Base-by-base conservation (phyloP, 148 eudicot species). In the Euryodendron excelsum region DNA sequence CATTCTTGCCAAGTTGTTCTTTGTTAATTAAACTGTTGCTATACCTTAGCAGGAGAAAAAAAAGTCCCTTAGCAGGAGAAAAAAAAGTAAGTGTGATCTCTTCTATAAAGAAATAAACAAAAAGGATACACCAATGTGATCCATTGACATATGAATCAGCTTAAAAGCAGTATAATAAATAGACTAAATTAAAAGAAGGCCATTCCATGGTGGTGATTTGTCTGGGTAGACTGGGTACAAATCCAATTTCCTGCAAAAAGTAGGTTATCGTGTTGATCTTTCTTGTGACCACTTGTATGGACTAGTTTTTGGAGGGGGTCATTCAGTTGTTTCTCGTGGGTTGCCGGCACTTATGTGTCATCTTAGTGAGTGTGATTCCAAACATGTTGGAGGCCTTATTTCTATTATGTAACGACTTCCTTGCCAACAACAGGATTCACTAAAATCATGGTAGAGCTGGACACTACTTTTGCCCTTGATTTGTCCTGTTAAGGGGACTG, bases 1-100 rank as follows among this genome's bases (percentile, higher is more conserved):
- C 68, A 18, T 34, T 18, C 17, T 64, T 64, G 14, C 1, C 9
- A 15, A 37, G 23, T 33, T 33, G 69, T 34, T 64, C 10, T 64
- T 34, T 63, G 68, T 63, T 63, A 63, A 63, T 63, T 62, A 64
- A 4, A 33, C 36, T 64, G 44, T n/a, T n/a, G n/a, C n/a, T n/a
- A n/a, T n/a, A n/a, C n/a, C n/a, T n/a, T n/a, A n/a, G n/a, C n/a
- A n/a, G n/a, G n/a, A n/a, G n/a, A n/a, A n/a, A n/a, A n/a, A n/a
- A n/a, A n/a, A n/a, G n/a, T n/a, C n/a, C n/a, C n/a, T n/a, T n/a
- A n/a, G n/a, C n/a, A n/a, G n/a, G n/a, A n/a, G n/a, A n/a, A n/a
- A n/a, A n/a, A n/a, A n/a, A n/a, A n/a, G n/a, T n/a, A n/a, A n/a
- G 23, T 33, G 44, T 64, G 69, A 34, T 10, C 36, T 15, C 44